Conservation (phyloP, 345 rosid genomes). For the Clausena lansium region DNA sequence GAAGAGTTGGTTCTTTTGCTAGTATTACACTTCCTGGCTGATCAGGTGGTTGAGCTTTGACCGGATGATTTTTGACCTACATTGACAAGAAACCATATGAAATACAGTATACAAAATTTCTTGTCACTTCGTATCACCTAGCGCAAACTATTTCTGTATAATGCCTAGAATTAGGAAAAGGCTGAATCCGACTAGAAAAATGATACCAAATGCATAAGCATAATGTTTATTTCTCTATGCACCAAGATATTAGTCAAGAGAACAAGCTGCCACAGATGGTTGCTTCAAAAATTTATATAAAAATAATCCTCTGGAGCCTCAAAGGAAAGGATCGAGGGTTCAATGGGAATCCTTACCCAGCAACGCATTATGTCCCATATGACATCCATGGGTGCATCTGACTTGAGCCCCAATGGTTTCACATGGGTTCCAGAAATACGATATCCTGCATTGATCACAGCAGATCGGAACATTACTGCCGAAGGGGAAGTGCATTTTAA, state of each 20-base stretch:
- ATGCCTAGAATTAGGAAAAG: neutral
- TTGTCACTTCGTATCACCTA: neutral
- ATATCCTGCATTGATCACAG: constrained; percentile 92
- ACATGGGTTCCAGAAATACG: constrained; percentile 94
- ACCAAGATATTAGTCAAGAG: neutral
- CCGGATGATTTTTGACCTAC: constrained; percentile 92
- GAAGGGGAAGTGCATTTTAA: constrained; percentile 96
- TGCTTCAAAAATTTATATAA: neutral
- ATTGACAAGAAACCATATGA: constrained; percentile 1
- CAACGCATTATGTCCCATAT: constrained; percentile 99
- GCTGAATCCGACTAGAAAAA: neutral
- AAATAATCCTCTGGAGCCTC: neutral
- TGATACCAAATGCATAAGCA: neutral
- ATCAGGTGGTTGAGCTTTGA: constrained; percentile 78
- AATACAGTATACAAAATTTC: neutral
- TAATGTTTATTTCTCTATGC: too few species aligned
- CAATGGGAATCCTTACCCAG: constrained; percentile 64
- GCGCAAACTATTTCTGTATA: neutral
- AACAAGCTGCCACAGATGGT: neutral
- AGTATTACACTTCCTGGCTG: constrained; percentile 91
- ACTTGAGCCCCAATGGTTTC: constrained; percentile 83
- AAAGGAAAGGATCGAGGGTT: neutral
- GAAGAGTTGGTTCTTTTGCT: constrained; percentile 80
- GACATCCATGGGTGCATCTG: constrained; percentile 98
- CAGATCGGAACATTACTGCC: constrained; percentile 91